Base-by-base conservation (phyloP, 176 grass and related monocot species). In the Hyparrhenia diplandra region DNA sequence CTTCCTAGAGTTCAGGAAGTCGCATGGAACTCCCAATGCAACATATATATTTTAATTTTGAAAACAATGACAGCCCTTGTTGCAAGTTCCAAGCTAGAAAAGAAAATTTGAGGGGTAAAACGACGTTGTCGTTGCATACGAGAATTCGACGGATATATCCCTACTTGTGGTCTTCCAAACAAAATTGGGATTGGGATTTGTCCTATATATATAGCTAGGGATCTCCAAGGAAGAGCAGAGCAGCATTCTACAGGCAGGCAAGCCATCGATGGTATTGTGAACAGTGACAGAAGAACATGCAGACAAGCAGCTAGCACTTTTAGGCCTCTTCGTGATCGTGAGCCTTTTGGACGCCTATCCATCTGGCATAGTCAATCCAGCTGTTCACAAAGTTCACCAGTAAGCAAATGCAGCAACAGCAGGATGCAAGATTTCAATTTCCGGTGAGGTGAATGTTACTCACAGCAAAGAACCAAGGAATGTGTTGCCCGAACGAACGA, bases 351-450 rank as follows among this genome's bases (percentile, higher is more conserved):
- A 96, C 80, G 24, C 93, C 90, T 25, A 92, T 46, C 88, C 60
- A 96, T 64, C 90, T 82, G 24, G 93, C 93, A 78, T 88, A 96
- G 86, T 96, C 93, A 59, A 96, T 85, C 93, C 93, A 96, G 54
- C 93, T 96, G 86, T 20, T 41, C 69, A 84, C n/a, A 78, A 77
- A 61, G 35, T 8, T 51, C 27, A 67, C 17, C 25, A 6, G 59
- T 86, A 30, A 75, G 16, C 21, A 64, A 69, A 69, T 23, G 10
- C 13, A 37, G 21, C 27, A 4, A 5, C 13, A 75, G 47, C 18
- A 55, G 2, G 17, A 21, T 45, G 12, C 0, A 55, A 30, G 5
- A 76, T 16, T 67, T 70, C 13, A 32, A 76, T 17, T 78, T 39
- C 6, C 35, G 36, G 27, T 8, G 8, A 71, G 39, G 14, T 29